Percentiles rank a stretch among this genome's conserved stretches.
Conservation (phyloP, 2,329 filamentous ascomycete genomes). For the Pyrenophora tritici-repentis region DNA sequence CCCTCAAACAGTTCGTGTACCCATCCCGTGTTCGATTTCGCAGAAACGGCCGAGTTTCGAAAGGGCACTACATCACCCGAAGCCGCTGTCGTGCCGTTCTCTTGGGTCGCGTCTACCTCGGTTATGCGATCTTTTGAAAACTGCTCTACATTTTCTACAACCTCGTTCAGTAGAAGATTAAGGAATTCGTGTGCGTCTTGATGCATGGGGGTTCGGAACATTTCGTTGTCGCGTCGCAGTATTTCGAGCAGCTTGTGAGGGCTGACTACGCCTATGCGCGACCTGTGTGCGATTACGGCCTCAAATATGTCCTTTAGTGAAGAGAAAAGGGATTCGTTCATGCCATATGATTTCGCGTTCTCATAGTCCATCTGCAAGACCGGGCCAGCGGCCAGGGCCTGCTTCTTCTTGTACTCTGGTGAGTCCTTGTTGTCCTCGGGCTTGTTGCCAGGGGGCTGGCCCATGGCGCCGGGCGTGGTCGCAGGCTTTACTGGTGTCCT, state of each 20-base stretch:
- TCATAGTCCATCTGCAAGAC: slow-evolving; percentile 84
- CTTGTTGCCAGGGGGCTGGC: slow-evolving; percentile 63
- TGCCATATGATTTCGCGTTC: slow-evolving; percentile 79
- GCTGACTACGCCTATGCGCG: slow-evolving; percentile 86
- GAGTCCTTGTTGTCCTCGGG: slow-evolving; percentile 94
- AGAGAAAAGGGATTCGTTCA: slow-evolving; percentile 94
- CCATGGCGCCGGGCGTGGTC: slow-evolving; percentile 55
- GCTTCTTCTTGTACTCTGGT: slow-evolving; percentile 97
- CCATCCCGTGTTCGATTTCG: slow-evolving; percentile 64
- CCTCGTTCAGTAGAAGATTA: slow-evolving; percentile 91
- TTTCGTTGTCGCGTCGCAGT: slow-evolving; percentile 90
- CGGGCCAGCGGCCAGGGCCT: slow-evolving; percentile 84
- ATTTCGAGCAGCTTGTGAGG: slow-evolving; percentile 93
- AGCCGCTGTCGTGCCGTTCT: slow-evolving; percentile 25
- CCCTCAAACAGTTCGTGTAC: slow-evolving; percentile 98
- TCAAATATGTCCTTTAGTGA: slow-evolving; percentile 96
- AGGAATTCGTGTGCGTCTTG: slow-evolving; percentile 98
- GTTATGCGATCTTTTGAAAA: slow-evolving; percentile 69
- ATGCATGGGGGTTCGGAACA: slow-evolving; percentile 97
- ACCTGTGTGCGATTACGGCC: slow-evolving; percentile 78
- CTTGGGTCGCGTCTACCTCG: slow-evolving; percentile 38
- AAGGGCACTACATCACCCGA: slow-evolving; percentile 27
- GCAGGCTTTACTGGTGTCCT: slow-evolving; percentile 45
- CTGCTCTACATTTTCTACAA: slow-evolving; percentile 91
- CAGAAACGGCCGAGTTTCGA: slow-evolving; percentile 22